Evolutionary conservation across 2,329 filamentous ascomycete species (phyloP).

Genomic region (Pseudogymnoascus sp.): DNA sequence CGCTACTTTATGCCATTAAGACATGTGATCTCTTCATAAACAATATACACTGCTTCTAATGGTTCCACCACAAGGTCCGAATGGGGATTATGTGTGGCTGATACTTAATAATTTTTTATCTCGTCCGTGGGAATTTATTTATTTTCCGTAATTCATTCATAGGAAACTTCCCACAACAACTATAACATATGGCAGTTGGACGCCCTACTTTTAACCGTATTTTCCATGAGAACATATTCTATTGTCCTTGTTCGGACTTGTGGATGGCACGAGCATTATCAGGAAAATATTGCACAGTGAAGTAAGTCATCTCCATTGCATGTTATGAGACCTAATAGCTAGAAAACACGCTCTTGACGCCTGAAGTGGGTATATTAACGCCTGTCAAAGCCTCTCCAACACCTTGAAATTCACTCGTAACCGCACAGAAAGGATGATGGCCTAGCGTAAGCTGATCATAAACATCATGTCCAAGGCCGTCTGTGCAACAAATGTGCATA

Average conservation of each 20-base stretch:
- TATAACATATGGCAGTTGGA: background rate
- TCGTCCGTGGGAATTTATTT: background rate
- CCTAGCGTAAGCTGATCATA: slow-evolving; percentile 9
- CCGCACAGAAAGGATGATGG: background rate
- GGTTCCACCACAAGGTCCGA: background rate
- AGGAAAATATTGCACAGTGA: background rate
- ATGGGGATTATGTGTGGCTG: background rate
- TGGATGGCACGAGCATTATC: background rate
- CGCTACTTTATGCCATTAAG: background rate
- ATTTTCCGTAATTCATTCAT: no score
- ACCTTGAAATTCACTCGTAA: background rate
- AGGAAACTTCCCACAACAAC: no score
- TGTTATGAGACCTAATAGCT: background rate
- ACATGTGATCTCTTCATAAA: background rate
- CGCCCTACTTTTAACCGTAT: background rate
- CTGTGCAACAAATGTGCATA: slow-evolving; percentile 7
- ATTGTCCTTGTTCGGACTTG: background rate
- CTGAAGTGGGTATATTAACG: background rate
- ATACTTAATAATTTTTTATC: background rate
- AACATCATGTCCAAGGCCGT: slow-evolving; percentile 13
- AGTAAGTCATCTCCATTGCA: background rate
- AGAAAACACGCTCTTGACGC: background rate
- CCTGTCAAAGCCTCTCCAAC: background rate
- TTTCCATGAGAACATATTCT: background rate
- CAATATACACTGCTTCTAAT: background rate